These are phyloP conservation scores for Rhazya stricta DNA, from an alignment of 257 asterid species.

Conservation along the genomic window DNA sequence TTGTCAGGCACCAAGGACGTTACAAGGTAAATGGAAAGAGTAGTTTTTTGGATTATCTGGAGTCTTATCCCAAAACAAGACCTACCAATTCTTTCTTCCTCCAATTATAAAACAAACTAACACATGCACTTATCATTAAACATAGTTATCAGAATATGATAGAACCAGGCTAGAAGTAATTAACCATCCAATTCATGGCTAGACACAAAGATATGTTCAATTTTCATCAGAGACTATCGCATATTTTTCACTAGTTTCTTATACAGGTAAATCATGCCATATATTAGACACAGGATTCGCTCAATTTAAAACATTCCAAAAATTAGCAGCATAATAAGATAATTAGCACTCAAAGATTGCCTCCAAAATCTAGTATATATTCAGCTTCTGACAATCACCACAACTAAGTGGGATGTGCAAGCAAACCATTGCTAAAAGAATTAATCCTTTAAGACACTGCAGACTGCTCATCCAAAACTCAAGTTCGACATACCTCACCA, in stretches of 20 bases:
- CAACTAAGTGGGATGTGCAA: background rate
- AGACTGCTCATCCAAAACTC: background rate
- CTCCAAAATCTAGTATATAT: background rate
- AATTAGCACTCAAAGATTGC: background rate
- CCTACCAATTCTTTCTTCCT: background rate
- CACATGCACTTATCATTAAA: background rate
- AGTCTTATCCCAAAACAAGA: background rate
- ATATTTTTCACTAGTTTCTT: background rate
- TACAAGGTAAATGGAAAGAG: background rate
- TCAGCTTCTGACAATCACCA: background rate
- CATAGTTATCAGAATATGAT: background rate
- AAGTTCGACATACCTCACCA: constrained; percentile 63
- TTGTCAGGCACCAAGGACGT: background rate
- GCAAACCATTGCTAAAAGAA: background rate
- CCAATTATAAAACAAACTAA: constrained; percentile 6
- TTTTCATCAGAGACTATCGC: background rate
- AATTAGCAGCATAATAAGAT: background rate
- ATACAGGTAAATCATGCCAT: background rate
- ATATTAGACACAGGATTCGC: background rate
- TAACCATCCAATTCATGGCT: background rate
- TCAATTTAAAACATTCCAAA: background rate
- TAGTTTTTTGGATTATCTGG: background rate
- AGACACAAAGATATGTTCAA: background rate
- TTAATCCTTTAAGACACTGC: background rate
- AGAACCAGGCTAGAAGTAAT: background rate